Conservation (phyloP, 2,329 filamentous ascomycete species). For the Ascochyta viciae-villosae region DNA sequence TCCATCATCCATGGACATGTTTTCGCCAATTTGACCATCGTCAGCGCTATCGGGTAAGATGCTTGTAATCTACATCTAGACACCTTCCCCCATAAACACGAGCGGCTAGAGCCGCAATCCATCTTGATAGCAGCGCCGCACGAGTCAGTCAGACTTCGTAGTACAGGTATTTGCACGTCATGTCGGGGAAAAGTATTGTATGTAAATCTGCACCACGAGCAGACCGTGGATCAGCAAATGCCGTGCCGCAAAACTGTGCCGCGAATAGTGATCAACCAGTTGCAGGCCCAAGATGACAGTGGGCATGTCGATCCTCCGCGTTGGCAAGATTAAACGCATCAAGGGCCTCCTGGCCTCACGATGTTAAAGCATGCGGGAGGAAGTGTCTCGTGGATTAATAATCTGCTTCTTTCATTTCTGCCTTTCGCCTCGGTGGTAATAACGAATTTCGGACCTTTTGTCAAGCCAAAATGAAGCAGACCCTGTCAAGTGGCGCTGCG, state of each 20-base stretch:
- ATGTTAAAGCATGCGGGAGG: background rate
- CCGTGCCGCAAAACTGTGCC: conserved; percentile 3
- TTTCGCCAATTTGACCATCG: background rate
- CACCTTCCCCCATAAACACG: background rate
- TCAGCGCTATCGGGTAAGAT: background rate
- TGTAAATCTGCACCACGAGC: background rate
- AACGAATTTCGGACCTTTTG: background rate
- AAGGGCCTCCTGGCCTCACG: background rate
- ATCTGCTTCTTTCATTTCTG: background rate
- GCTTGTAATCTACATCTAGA: background rate
- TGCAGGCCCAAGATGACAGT: background rate
- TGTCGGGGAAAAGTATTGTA: background rate
- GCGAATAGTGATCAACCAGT: background rate
- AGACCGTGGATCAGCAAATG: conserved; percentile 1
- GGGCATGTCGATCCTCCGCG: conserved; percentile 9
- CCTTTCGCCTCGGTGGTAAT: background rate
- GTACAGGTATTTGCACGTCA: background rate
- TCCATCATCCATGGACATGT: background rate
- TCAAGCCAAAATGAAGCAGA: conserved; percentile 23
- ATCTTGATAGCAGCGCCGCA: background rate
- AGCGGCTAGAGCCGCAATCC: background rate
- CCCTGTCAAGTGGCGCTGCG: conserved; percentile 23
- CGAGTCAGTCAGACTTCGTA: conserved; percentile 1
- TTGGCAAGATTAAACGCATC: conserved; percentile 1
- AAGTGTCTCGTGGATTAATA: background rate